These are phyloP conservation scores for Dictyostelium intermedium DNA, from an alignment of 78 protist genomes.

Conservation along the genomic window DNA sequence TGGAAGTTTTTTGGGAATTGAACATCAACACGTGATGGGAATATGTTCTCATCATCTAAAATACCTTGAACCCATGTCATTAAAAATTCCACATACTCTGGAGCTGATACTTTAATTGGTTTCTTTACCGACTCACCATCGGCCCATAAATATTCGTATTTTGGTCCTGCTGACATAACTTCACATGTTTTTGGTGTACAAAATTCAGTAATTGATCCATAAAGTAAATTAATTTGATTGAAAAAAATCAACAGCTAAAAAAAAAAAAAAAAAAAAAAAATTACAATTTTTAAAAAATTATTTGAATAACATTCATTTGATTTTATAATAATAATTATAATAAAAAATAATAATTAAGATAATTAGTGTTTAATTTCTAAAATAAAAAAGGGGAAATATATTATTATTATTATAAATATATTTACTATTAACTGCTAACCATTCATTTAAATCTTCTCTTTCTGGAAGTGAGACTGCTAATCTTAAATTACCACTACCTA, in stretches of 20 bases:
- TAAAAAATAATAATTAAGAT: no score
- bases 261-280: no score
- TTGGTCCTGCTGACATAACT: constrained; percentile 96
- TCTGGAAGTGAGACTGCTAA: constrained; percentile 84
- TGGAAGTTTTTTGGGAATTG: constrained; percentile 95
- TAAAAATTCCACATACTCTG: constrained; percentile 96
- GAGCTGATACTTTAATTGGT: constrained; percentile 95
- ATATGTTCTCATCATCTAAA: constrained; percentile 94
- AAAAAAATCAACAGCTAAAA: constrained; percentile 97
- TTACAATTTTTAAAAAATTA: background rate
- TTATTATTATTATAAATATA: no score
- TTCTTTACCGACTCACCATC: constrained; percentile 93
- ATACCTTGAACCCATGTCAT: constrained; percentile 97
- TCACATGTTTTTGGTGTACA: constrained; percentile 97
- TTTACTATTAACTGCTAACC: constrained; percentile 90
- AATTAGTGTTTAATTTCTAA: background rate
- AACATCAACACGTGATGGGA: constrained; percentile 91
- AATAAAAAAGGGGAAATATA: no score
- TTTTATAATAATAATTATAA: no score
- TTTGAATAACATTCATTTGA: background rate
- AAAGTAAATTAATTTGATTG: constrained; percentile 97
- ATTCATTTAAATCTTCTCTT: constrained; percentile 88
- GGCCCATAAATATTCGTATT: constrained; percentile 97
- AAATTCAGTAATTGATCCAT: constrained; percentile 97
- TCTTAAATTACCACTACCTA: constrained; percentile 81